Evolutionary conservation across 2,329 filamentous ascomycete species (phyloP).

Genomic region (Fusarium multiceps): DNA sequence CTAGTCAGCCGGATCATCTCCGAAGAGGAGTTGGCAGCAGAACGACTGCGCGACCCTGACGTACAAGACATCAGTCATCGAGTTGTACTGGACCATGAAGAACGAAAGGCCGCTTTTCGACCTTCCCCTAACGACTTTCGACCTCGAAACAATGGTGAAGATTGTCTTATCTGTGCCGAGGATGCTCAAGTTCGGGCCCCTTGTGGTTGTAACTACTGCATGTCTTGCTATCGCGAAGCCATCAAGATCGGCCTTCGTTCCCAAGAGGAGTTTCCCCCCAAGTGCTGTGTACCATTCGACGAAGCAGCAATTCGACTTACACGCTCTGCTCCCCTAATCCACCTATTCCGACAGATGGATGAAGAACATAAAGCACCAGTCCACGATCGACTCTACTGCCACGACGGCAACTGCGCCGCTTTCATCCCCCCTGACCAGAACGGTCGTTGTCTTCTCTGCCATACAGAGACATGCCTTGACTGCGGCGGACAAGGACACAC

Average conservation of each 20-base stretch:
- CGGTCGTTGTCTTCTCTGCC: constrained; percentile 24
- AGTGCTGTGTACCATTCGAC: constrained; percentile 35
- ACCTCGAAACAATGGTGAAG: neutral
- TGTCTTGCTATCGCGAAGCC: constrained; percentile 30
- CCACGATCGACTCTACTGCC: constrained; percentile 38
- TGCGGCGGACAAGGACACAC: constrained; percentile 26
- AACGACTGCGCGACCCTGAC: constrained; percentile 25
- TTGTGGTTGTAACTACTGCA: constrained; percentile 40
- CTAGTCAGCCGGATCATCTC: constrained; percentile 39
- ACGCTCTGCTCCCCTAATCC: constrained; percentile 29
- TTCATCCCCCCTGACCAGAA: constrained; percentile 33
- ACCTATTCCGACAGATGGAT: constrained; percentile 36
- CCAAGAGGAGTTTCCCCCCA: constrained; percentile 39
- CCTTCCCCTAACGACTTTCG: neutral
- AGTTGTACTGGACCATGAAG: constrained; percentile 26
- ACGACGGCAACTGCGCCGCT: constrained; percentile 31
- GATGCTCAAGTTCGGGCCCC: constrained; percentile 4
- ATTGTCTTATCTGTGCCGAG: constrained; percentile 37
- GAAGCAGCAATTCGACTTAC: constrained; percentile 27
- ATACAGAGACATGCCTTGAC: constrained; percentile 20
- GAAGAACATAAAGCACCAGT: constrained; percentile 19
- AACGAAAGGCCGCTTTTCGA: constrained; percentile 11
- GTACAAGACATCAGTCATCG: constrained; percentile 23
- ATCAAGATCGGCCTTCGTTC: constrained; percentile 37
- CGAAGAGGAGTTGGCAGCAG: constrained; percentile 36